A percentile compares a stretch with the other conserved stretches of the same genome.
Evolutionary conservation across 306 rosid species (phyloP).

Genomic region (Canavalia ensiformis): DNA sequence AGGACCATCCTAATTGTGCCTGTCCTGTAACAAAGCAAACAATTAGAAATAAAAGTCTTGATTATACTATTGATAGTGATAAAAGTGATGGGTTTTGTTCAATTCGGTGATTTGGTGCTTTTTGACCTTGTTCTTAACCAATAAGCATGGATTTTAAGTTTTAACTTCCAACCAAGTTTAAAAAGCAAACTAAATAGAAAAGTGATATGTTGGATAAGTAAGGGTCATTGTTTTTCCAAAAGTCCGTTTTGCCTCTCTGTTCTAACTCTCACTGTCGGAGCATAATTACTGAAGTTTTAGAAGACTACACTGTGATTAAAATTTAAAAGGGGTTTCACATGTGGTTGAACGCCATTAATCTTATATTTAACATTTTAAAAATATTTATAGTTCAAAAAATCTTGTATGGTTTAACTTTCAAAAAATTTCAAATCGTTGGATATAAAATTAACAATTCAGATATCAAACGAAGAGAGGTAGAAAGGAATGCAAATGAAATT

Average conservation of each 20-base stretch:
- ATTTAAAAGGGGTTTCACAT: conserved; percentile 35
- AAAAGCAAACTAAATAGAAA: conserved; percentile 28
- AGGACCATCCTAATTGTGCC: conserved; percentile 47
- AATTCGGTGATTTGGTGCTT: conserved; percentile 38
- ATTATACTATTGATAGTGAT: conserved; percentile 30
- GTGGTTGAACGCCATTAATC: not conserved
- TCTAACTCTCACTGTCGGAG: conserved; percentile 3
- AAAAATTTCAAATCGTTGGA: no score
- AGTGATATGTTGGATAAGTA: conserved; percentile 41
- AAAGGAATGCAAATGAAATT: no score
- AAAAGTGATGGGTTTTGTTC: conserved; percentile 42
- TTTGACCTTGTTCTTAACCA: conserved; percentile 48
- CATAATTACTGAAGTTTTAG: conserved; percentile 23
- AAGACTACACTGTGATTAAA: not conserved
- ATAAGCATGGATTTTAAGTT: conserved; percentile 40
- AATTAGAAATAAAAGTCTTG: conserved; percentile 40
- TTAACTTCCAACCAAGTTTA: conserved; percentile 33
- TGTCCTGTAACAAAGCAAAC: conserved; percentile 49
- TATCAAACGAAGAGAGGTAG: no score
- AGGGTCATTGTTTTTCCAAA: conserved; percentile 36
- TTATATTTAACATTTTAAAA: no score
- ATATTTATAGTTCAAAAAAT: no score
- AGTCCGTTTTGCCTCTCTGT: conserved; percentile 35
- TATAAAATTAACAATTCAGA: no score
- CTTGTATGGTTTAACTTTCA: no score